Percentiles rank a stretch among this genome's conserved stretches.
phyloP scores from a whole-genome alignment of 2,329 filamentous ascomycete genomes.

The Scedosporium apiospermum region DNA sequence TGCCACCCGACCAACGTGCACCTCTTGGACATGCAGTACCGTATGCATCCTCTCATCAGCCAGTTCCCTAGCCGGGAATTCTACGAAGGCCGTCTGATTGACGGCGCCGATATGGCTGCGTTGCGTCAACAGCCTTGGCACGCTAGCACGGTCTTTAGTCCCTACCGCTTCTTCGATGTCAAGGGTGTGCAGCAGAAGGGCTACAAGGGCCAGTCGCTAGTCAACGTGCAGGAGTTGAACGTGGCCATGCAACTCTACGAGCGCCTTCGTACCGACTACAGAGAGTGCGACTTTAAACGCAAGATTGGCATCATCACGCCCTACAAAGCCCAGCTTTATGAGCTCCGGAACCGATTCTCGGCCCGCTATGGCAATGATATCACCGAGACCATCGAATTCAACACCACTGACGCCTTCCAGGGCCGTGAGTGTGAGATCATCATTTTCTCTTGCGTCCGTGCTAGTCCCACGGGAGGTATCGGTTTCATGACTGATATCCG shows the following conservation, averaged over 20 bases:
- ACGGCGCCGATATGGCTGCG: conserved; percentile 73
- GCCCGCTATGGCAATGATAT: conserved; percentile 66
- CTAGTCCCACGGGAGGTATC: conserved; percentile 84
- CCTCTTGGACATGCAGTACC: conserved; percentile 94
- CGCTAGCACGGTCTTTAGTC: conserved; percentile 66
- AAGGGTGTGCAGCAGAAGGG: conserved; percentile 76
- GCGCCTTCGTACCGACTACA: conserved; percentile 65
- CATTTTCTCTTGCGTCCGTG: conserved; percentile 96
- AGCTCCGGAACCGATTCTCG: conserved; percentile 68
- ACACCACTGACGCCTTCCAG: conserved; percentile 97
- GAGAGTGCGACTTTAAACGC: conserved; percentile 57
- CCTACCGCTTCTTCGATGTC: conserved; percentile 96
- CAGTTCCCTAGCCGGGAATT: conserved; percentile 83
- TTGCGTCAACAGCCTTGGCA: conserved; percentile 82
- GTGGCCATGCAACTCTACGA: conserved; percentile 80
- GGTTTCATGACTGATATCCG: conserved; percentile 97
- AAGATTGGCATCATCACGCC: conserved; percentile 97
- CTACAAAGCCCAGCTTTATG: conserved; percentile 85
- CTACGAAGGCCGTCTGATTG: conserved; percentile 79
- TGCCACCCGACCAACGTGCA: conserved; percentile 85
- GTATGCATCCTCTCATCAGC: conserved; percentile 98
- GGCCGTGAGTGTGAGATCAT: conserved; percentile 96
- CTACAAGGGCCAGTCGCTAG: conserved; percentile 76
- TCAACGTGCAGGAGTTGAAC: conserved; percentile 80
- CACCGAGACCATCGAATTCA: conserved; percentile 80